A percentile compares a stretch with the other conserved stretches of the same genome.
Conservation (phyloP, 805 yeast species). For the Saccharomycopsis schoenii region DNA sequence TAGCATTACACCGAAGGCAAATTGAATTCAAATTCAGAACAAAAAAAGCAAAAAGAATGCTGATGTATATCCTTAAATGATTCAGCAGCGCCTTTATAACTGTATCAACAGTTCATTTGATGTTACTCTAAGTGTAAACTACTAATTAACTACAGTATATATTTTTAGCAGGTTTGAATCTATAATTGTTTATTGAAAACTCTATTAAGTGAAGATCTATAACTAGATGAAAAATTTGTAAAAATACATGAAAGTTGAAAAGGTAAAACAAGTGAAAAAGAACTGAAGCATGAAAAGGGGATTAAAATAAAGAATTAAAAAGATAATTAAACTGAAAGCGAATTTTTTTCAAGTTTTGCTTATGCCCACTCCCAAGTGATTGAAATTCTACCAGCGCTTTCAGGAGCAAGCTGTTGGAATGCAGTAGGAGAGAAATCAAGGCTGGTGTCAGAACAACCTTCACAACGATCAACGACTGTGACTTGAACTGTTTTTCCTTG, state of each 20-base stretch:
- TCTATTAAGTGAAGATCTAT: not conserved
- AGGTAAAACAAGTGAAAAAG: not conserved
- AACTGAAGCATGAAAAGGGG: not conserved
- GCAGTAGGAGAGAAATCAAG: conserved; percentile 48
- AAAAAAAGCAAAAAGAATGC: no score
- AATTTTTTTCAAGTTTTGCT: not conserved
- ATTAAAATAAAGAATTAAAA: not conserved
- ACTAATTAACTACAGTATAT: not conserved
- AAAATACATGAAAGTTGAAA: not conserved
- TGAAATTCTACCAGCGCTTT: conserved; percentile 5
- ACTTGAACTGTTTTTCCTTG: conserved; percentile 41
- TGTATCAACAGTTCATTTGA: no score
- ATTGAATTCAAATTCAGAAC: no score
- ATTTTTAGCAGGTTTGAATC: not conserved
- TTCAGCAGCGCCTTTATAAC: no score
- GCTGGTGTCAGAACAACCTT: conserved; percentile 35
- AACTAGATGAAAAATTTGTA: not conserved
- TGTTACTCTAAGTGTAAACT: no score
- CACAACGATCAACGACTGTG: conserved; percentile 46
- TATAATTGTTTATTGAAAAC: not conserved
- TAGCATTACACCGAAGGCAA: no score
- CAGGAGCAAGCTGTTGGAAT: conserved; percentile 36
- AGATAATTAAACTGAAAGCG: not conserved
- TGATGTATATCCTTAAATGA: no score
- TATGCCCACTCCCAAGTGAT: conserved; percentile 11